Conservation (phyloP, 139 green algal genomes). For the Chlorella sp. region DNA sequence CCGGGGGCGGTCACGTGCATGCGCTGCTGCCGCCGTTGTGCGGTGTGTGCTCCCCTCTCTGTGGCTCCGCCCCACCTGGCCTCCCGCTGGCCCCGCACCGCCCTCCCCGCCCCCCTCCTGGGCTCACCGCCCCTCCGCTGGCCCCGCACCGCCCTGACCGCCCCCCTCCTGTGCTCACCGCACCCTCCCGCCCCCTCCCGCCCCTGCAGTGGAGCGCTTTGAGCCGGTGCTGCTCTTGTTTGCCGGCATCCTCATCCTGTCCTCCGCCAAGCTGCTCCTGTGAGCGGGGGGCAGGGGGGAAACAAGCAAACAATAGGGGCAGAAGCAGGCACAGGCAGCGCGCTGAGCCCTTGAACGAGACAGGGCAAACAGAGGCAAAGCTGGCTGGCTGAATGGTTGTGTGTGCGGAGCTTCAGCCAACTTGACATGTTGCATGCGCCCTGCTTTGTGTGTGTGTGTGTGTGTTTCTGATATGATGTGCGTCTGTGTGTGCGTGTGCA, state of each 20-base stretch:
- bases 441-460: background rate
- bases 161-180: too few relatives aligned
- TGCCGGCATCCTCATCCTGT: conserved; percentile 91
- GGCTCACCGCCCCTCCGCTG: too few relatives aligned
- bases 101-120: background rate
- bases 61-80: background rate
- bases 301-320: too few relatives aligned
- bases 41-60: too few relatives aligned
- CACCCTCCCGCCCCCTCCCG: background rate
- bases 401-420: background rate
- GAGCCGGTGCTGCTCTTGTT: conserved; percentile 92
- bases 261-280: conserved; percentile 75
- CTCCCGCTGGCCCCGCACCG: background rate
- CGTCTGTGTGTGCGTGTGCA: background rate
- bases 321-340: background rate
- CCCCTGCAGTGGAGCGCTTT: conserved; percentile 76
- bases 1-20: too few relatives aligned
- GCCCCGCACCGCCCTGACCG: background rate
- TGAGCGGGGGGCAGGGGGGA: background rate
- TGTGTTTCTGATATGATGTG: background rate
- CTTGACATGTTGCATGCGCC: background rate
- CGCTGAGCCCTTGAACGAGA: background rate
- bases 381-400: too few relatives aligned
- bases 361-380: too few relatives aligned
- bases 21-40: too few relatives aligned